Evolutionary conservation across 352 stramenopile genomes (phyloP).

Genomic region (Phytophthora meadii): DNA sequence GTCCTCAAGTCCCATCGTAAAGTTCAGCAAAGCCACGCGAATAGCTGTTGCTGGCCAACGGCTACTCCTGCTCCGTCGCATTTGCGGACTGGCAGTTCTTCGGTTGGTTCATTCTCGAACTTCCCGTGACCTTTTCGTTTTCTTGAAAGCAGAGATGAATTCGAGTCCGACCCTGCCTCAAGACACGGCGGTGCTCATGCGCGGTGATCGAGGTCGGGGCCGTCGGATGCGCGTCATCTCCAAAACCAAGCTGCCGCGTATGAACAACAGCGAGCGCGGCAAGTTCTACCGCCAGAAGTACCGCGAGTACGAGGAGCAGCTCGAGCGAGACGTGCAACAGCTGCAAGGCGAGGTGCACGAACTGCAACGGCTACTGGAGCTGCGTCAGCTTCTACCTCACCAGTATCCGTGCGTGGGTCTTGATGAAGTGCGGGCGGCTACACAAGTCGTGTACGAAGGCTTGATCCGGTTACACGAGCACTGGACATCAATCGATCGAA

Average conservation of each 20-base stretch:
- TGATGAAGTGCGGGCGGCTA: conserved; percentile 23
- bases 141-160: conserved; percentile 4
- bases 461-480: conserved; percentile 25
- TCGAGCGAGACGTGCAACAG: conserved; percentile 42
- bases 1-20: too few relatives aligned
- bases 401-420: conserved; percentile 19
- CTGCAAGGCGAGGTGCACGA: conserved; percentile 49
- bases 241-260: conserved; percentile 56
- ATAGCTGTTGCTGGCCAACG: conserved; percentile 17
- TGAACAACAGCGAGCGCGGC: conserved; percentile 73
- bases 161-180: conserved; percentile 8
- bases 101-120: conserved; percentile 23
- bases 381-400: conserved; percentile 39
- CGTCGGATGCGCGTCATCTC: conserved; percentile 37
- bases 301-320: conserved; percentile 54
- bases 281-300: conserved; percentile 77
- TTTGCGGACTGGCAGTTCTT: conserved; percentile 10
- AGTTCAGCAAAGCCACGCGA: too few relatives aligned
- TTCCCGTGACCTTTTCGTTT: conserved; percentile 15
- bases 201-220: conserved; percentile 18
- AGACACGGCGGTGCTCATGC: conserved; percentile 25
- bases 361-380: conserved; percentile 43
- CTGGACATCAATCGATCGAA: conserved; percentile 23
- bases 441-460: conserved; percentile 33
- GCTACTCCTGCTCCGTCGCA: conserved; percentile 20